Evolutionary conservation across 2,329 filamentous ascomycete genomes (phyloP).

Genomic region (Fusarium sulawesiense): DNA sequence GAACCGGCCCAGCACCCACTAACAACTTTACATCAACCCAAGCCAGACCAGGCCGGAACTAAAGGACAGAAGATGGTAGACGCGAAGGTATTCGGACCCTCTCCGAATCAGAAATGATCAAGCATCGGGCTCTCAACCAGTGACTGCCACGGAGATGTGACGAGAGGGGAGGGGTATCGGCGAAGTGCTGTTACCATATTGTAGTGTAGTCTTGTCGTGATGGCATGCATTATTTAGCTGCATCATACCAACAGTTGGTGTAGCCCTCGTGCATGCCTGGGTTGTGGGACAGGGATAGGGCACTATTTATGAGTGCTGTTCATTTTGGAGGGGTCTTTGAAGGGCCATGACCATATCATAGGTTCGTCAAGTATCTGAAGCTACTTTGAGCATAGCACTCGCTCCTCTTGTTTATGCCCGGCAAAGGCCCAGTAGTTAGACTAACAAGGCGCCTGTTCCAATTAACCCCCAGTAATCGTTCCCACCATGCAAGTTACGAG

Average conservation of each 20-base stretch:
- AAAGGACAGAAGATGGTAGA: slow-evolving; percentile 18
- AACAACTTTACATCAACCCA: slow-evolving; percentile 19
- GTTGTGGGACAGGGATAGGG: slow-evolving; percentile 18
- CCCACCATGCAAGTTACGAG: slow-evolving; percentile 26
- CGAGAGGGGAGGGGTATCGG: slow-evolving; percentile 17
- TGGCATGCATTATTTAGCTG: slow-evolving; percentile 42
- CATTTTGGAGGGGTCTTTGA: background rate
- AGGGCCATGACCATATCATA: background rate
- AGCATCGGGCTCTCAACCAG: slow-evolving; percentile 14
- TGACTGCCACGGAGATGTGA: background rate
- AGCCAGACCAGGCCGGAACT: slow-evolving; percentile 2
- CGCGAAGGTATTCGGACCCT: slow-evolving; percentile 26
- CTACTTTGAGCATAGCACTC: slow-evolving; percentile 12
- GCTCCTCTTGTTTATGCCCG: slow-evolving; percentile 5
- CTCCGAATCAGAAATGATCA: slow-evolving; percentile 17
- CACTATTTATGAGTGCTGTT: background rate
- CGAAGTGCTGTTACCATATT: slow-evolving; percentile 8
- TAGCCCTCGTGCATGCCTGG: slow-evolving; percentile 6
- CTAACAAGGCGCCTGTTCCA: slow-evolving; percentile 11
- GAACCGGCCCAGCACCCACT: slow-evolving; percentile 32
- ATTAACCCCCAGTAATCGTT: slow-evolving; percentile 11
- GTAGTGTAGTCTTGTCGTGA: slow-evolving; percentile 15
- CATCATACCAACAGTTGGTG: slow-evolving; percentile 29
- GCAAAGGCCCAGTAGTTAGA: slow-evolving; percentile 21
- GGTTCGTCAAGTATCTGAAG: slow-evolving; percentile 8